Conservation (phyloP, 2,329 filamentous ascomycete genomes). For the Pseudogymnoascus sp. region DNA sequence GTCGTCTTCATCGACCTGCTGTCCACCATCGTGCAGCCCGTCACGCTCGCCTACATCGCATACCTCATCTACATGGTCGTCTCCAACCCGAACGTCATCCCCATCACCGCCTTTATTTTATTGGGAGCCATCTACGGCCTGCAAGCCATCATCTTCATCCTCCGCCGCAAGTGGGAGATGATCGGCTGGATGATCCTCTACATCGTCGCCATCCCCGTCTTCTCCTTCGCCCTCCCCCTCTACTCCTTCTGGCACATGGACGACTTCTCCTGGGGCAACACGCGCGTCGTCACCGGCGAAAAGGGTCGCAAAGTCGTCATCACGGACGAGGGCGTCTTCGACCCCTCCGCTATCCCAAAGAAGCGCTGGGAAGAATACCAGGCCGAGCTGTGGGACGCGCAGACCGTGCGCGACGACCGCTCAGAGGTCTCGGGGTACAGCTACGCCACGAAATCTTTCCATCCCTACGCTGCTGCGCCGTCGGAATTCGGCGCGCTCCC, state of each 20-base stretch:
- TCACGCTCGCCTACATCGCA: slow-evolving; percentile 75
- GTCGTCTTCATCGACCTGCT: slow-evolving; percentile 90
- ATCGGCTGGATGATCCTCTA: slow-evolving; percentile 99
- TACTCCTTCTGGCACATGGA: slow-evolving; percentile 99
- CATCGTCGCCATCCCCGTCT: slow-evolving; percentile 88
- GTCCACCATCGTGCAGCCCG: slow-evolving; percentile 84
- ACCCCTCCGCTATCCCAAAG: slow-evolving; percentile 81
- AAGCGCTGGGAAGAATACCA: slow-evolving; percentile 99
- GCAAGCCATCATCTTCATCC: slow-evolving; percentile 89
- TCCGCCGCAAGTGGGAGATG: slow-evolving; percentile 97
- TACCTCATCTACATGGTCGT: slow-evolving; percentile 77
- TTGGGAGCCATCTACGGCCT: slow-evolving; percentile 89
- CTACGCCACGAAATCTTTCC: slow-evolving; percentile 77
- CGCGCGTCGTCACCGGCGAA: slow-evolving; percentile 92
- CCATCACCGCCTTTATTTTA: slow-evolving; percentile 81
- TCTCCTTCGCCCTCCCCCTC: slow-evolving; percentile 80
- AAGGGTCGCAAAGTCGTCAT: slow-evolving; percentile 87
- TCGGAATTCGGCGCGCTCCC: slow-evolving; percentile 61
- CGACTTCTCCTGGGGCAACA: slow-evolving; percentile 98
- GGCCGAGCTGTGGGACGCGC: slow-evolving; percentile 92
- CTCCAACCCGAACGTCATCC: slow-evolving; percentile 55
- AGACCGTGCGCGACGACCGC: slow-evolving; percentile 62
- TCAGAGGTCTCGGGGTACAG: slow-evolving; percentile 91
- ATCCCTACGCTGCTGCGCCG: slow-evolving; percentile 40
- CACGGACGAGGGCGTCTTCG: slow-evolving; percentile 96